Conservation (phyloP, 768 basidiomycete species). For the Amanita polypyramis region DNA sequence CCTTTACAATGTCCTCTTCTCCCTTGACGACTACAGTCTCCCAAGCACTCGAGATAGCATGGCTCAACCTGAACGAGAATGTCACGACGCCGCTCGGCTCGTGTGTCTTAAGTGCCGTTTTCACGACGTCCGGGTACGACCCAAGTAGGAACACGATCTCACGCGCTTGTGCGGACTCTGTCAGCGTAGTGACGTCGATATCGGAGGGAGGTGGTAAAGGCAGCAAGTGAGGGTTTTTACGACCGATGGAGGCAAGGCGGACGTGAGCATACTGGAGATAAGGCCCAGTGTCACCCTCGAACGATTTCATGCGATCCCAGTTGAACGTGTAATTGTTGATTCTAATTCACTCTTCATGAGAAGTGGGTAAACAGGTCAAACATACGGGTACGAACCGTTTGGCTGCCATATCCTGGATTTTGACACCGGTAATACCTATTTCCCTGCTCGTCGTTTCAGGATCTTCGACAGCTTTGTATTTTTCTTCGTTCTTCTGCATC, state of each 20-base stretch:
- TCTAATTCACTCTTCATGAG: slow-evolving; percentile 25
- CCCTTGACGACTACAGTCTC: slow-evolving; percentile 83
- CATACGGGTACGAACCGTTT: slow-evolving; percentile 53
- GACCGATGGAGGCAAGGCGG: slow-evolving; percentile 80
- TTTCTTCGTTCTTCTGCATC: slow-evolving; percentile 91
- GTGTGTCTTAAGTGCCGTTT: slow-evolving; percentile 70
- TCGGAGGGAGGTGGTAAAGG: slow-evolving; percentile 62
- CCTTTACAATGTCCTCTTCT: slow-evolving; percentile 65
- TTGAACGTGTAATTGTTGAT: slow-evolving; percentile 96
- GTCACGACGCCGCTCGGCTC: slow-evolving; percentile 91
- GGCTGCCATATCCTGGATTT: slow-evolving; percentile 96
- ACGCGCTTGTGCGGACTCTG: slow-evolving; percentile 60
- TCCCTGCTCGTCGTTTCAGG: slow-evolving; percentile 71
- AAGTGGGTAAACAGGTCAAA: slow-evolving; percentile 6
- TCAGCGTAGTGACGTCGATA: slow-evolving; percentile 60
- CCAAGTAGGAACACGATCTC: slow-evolving; percentile 84
- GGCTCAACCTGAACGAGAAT: slow-evolving; percentile 77
- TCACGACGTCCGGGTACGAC: slow-evolving; percentile 86
- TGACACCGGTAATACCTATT: slow-evolving; percentile 91
- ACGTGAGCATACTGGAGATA: slow-evolving; percentile 98
- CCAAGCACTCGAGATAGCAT: slow-evolving; percentile 89
- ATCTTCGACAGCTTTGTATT: slow-evolving; percentile 82
- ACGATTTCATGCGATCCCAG: slow-evolving; percentile 89
- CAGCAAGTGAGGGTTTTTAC: slow-evolving; percentile 83
- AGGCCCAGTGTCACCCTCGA: slow-evolving; percentile 92